Evolutionary conservation across 441 rosid genomes (phyloP).

Genomic region (Dalechampia spathulata): DNA sequence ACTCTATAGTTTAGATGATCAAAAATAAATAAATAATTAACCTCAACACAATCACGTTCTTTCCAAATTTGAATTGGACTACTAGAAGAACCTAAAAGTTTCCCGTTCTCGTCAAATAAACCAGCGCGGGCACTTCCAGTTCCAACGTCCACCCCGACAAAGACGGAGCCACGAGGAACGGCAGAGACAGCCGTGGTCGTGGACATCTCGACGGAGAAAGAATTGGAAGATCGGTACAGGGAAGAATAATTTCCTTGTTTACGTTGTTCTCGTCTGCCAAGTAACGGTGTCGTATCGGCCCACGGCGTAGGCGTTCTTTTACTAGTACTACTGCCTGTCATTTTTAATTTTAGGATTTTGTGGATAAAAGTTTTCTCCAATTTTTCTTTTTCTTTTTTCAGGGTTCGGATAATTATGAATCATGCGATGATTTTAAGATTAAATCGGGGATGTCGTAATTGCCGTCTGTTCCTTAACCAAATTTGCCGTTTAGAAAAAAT

Average conservation of each 20-base stretch:
- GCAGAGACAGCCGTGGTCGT: conserved; percentile 18
- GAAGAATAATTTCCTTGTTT: background rate
- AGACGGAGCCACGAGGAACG: conserved; percentile 31
- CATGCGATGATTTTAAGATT: too few species aligned
- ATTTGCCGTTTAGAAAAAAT: too few species aligned
- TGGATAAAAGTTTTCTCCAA: too few species aligned
- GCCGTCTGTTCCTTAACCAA: too few species aligned
- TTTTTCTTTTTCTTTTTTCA: background rate
- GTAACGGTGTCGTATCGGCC: conserved; percentile 30
- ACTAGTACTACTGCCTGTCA: conserved; percentile 14
- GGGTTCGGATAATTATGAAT: background rate
- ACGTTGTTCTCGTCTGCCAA: conserved; percentile 18
- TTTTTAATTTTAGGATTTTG: background rate
- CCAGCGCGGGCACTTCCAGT: conserved; percentile 98
- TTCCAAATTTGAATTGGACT: conserved; percentile 96
- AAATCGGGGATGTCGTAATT: too few species aligned
- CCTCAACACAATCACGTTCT: conserved; percentile 78
- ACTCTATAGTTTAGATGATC: too few species aligned
- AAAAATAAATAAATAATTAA: too few species aligned
- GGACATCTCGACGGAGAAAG: conserved; percentile 49
- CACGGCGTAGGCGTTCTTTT: conserved; percentile 19
- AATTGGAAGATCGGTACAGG: conserved; percentile 11
- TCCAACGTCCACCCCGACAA: conserved; percentile 93
- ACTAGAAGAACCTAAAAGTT: conserved; percentile 34
- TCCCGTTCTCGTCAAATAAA: conserved; percentile 70